phyloP scores from a whole-genome alignment of 1,139 yeast genomes.

The Candida buenavistaensis region DNA sequence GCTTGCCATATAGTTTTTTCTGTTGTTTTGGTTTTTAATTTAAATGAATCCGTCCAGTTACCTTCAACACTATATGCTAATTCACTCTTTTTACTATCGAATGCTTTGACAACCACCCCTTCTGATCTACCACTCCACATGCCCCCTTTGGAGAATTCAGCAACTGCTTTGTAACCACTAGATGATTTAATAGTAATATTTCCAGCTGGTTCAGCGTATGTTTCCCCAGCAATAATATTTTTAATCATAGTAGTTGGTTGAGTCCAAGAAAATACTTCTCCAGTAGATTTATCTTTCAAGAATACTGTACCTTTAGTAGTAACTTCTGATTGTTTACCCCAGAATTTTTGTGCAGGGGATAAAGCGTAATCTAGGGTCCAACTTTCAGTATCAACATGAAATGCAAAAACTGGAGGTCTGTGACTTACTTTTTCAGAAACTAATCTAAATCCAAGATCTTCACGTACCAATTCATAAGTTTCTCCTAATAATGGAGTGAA shows the following conservation, averaged over 20 bases:
- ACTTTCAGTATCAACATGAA: constrained; percentile 65
- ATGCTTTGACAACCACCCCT: constrained; percentile 61
- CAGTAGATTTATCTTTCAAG: constrained; percentile 56
- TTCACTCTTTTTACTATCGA: constrained; percentile 35
- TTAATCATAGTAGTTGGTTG: constrained; percentile 83
- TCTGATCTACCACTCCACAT: constrained; percentile 91
- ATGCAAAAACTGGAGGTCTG: constrained; percentile 80
- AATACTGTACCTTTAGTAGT: constrained; percentile 69
- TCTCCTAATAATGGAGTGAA: constrained; percentile 91
- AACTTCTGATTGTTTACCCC: constrained; percentile 93
- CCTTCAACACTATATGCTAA: constrained; percentile 55
- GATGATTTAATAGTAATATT: constrained; percentile 67
- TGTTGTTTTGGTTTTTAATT: constrained; percentile 40
- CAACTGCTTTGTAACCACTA: constrained; percentile 64
- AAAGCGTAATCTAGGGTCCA: constrained; percentile 83
- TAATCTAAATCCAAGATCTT: constrained; percentile 68
- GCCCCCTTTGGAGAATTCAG: constrained; percentile 69
- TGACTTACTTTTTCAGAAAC: constrained; percentile 80
- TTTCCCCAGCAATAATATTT: constrained; percentile 91
- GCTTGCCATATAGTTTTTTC: constrained; percentile 62
- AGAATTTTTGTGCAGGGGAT: constrained; percentile 83
- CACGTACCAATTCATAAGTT: constrained; percentile 80
- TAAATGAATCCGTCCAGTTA: constrained; percentile 72
- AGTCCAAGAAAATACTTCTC: constrained; percentile 74
- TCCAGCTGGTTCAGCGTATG: constrained; percentile 87